Base-by-base conservation (phyloP, 2,329 filamentous ascomycete genomes). In the Emergomyces africanus region DNA sequence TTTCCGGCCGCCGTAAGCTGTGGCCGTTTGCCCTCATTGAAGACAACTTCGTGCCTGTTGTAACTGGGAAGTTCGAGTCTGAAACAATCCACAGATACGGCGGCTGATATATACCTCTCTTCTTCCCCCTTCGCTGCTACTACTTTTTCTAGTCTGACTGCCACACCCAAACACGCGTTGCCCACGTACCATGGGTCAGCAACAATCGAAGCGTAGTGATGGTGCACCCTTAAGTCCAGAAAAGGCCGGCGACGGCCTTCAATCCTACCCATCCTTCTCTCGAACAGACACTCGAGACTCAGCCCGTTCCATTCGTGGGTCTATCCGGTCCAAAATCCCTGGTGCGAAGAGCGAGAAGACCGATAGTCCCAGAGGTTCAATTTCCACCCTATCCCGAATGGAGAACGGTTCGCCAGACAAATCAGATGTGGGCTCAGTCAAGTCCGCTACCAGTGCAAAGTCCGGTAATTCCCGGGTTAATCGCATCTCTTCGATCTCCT, bases 261-360 rank as follows among this genome's bases (percentile, higher is more conserved):
- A 90, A 72, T 88, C 89, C 35, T 95, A 94, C 73, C 92, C 91
- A 33, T 96, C 92, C 33, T 92, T 97, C 71, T 88, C 86, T 75
- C 87, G 88, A 71, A 90, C 90, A 59, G 92, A 97, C 71, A 97
- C 92, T 33, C 92, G 91, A 72, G 91, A 96, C 65, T 96, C 90
- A 6, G 84, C 87, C 37, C 87, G 90, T 64, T 96, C 91, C 4
- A 85, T 96, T 72, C 84, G 89, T 65, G 87, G 85, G 44, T 82
- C 82, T 9, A 82, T 97, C 65, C 83, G 89, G 61, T 95, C 90
- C 62, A 96, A 96, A 76, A 96, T 96, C 61, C 90, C 88, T 1
- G 88, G 59, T 62, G 62, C 71, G 8, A 68, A 71, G 69, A 71
- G 65, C 65, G 79, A 79, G 63, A 88, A 83, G 69, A 83, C 78